Base-by-base conservation (phyloP, 352 stramenopile species). In the Phytophthora pisi region DNA sequence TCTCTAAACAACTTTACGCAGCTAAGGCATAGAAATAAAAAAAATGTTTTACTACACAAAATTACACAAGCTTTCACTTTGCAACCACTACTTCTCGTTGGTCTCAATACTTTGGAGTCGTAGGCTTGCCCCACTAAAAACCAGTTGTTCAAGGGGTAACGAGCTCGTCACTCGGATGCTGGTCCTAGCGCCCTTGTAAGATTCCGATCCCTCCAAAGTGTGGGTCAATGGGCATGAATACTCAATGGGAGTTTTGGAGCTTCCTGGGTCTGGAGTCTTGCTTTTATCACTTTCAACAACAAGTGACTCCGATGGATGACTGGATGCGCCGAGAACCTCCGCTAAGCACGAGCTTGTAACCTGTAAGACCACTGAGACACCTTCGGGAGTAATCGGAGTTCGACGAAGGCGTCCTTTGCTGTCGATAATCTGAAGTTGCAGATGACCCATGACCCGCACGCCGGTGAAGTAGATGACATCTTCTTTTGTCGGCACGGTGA, bases 1-100 rank as follows among this genome's bases (percentile, higher is more conserved):
- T 94, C 30, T 89, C 82, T 3, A 68, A 80, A 23, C 89, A 89
- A 60, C 72, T 94, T 3, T 94, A 94, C 60, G 61, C 73, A 6
- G 51, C 61, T 15, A 78, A 80, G 45, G 20, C 43, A 13, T 66
- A 62, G 51, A 18, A 54, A 57, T 23, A 28, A 51, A 55, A 55
- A 8, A 20, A 20, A 46, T n/a, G 2, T 18, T 18, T 6, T 18
- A 5, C 5, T 20, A 20, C 20, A 20, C 20, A 20, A 20, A 20
- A 20, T 45, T 18, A n/a, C 38, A 9, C 6, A 23, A 46, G n/a
- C 2, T 46, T 20, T 45, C 13, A 45, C 8, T n/a, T 45, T 9
- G 4, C 2, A 34, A 51, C n/a, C 3, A 51, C 46, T 20, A 47
- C 20, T 55, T 18, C 20, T 57, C 13, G 7, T 30, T 23, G 2